These are phyloP conservation scores for Hysterium pulicare DNA, from an alignment of 2,329 filamentous ascomycete genomes.

Conservation along the genomic window DNA sequence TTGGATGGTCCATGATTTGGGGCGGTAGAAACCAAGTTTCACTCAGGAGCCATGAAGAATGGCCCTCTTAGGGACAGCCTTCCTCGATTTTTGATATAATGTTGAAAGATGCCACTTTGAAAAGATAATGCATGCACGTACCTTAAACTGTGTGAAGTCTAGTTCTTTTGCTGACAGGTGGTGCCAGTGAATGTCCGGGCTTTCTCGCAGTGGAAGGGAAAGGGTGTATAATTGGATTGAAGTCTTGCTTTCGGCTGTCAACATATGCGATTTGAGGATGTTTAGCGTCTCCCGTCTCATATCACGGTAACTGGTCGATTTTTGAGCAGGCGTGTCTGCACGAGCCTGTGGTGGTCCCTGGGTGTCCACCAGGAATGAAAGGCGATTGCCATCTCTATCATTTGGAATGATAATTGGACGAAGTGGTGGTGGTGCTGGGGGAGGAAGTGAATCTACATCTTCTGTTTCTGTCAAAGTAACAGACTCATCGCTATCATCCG, in stretches of 20 bases:
- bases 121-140: no score
- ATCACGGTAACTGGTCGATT: not conserved
- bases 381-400: constrained; percentile 21
- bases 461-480: not conserved
- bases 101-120: no score
- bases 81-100: no score
- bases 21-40: no score
- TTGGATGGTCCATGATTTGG: no score
- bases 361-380: constrained; percentile 20
- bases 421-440: constrained; percentile 2
- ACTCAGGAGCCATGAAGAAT: no score
- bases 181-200: constrained; percentile 22
- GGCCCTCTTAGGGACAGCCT: no score
- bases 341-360: not conserved
- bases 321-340: not conserved
- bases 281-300: constrained; percentile 18
- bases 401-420: constrained; percentile 9
- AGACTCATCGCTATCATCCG: constrained; percentile 1
- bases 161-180: constrained; percentile 20
- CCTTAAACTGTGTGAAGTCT: constrained; percentile 24
- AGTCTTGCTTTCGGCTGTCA: constrained; percentile 13
- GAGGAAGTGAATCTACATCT: not conserved
- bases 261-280: constrained; percentile 22
- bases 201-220: constrained; percentile 7
- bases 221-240: constrained; percentile 20